phyloP scores from a whole-genome alignment of 2,329 filamentous ascomycete genomes.

The Aspergillus awamori region DNA sequence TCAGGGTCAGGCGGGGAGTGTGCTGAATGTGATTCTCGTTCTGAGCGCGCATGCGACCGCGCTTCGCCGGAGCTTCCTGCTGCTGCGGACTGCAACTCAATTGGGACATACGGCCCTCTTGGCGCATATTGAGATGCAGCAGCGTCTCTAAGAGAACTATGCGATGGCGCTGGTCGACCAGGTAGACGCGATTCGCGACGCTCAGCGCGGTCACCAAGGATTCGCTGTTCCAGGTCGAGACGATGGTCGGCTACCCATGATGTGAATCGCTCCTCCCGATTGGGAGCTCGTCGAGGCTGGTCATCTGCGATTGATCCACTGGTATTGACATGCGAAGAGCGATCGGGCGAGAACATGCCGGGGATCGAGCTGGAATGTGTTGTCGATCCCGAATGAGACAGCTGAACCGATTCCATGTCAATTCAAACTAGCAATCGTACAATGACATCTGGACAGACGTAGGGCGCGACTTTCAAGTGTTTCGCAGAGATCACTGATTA shows the following conservation, averaged over 20 bases:
- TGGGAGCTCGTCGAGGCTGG: neutral
- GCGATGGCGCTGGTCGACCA: constrained; percentile 3
- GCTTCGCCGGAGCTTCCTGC: neutral
- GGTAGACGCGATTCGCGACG: constrained; percentile 9
- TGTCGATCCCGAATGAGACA: constrained; percentile 16
- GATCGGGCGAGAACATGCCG: constrained; percentile 1
- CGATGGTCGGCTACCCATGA: neutral
- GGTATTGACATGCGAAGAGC: constrained; percentile 4
- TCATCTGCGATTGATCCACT: neutral
- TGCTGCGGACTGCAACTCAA: constrained; percentile 6
- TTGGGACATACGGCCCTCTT: constrained; percentile 6
- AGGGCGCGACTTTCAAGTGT: neutral
- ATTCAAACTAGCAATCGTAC: constrained; percentile 10
- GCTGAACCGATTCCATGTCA: constrained; percentile 21
- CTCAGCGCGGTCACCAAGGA: constrained; percentile 11
- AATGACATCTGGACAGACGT: constrained; percentile 17
- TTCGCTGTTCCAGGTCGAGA: constrained; percentile 6
- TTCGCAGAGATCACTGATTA: neutral
- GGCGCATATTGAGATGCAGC: constrained; percentile 8
- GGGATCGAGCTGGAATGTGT: constrained; percentile 14
- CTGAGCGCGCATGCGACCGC: neutral
- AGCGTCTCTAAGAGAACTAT: neutral
- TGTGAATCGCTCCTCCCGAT: constrained; percentile 2
- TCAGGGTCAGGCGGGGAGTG: constrained; percentile 11
- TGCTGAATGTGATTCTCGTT: constrained; percentile 12